Conservation (phyloP, 495 filamentous ascomycete species). For the Arthonia radiata region DNA sequence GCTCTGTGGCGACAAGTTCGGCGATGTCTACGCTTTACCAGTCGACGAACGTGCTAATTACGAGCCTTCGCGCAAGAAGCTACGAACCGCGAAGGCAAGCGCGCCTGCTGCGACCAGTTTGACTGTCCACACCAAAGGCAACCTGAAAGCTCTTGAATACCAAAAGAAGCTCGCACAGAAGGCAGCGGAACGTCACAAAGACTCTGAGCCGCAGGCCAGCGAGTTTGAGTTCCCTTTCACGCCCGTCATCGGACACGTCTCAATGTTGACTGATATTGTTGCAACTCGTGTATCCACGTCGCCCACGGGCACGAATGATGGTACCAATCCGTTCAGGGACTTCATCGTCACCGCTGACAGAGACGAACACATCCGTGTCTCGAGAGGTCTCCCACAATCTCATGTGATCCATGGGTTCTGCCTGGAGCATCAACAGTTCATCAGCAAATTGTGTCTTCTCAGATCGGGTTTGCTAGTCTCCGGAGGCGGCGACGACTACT, state of each 20-base stretch:
- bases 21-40: conserved; percentile 81
- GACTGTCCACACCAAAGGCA: conserved; percentile 67
- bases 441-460: conserved; percentile 44
- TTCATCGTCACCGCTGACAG: conserved; percentile 81
- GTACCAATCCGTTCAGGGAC: conserved; percentile 12
- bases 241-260: conserved; percentile 75
- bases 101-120: conserved; percentile 37
- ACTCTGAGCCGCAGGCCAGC: too few species aligned
- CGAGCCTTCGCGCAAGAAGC: conserved; percentile 1
- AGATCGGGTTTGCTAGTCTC: conserved; percentile 42
- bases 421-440: conserved; percentile 61
- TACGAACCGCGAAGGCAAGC: conserved; percentile 14
- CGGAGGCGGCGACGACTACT: conserved; percentile 56
- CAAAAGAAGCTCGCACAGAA: conserved; percentile 29
- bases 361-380: conserved; percentile 91
- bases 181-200: conserved; percentile 17
- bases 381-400: conserved; percentile 55
- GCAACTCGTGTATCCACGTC: conserved; percentile 17
- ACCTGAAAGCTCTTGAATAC: conserved; percentile 46
- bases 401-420: conserved; percentile 79
- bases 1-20: conserved; percentile 76
- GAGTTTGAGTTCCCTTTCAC: conserved; percentile 45
- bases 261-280: conserved; percentile 57
- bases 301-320: conserved; percentile 4
- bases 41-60: conserved; percentile 24